These are phyloP conservation scores for Phaffomyces thermotolerans DNA, from an alignment of 805 yeast genomes.

Conservation along the genomic window DNA sequence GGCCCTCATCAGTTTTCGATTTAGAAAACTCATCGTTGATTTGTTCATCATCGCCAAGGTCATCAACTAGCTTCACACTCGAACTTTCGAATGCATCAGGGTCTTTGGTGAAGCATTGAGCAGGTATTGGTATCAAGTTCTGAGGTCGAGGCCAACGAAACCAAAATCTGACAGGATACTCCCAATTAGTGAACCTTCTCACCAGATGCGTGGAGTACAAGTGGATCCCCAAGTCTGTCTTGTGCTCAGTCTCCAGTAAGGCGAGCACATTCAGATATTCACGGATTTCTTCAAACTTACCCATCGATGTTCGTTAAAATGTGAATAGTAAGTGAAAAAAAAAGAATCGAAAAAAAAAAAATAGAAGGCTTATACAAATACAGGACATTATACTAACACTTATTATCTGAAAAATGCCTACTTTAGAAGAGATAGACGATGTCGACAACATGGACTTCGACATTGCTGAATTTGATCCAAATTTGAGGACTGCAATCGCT, in stretches of 20 bases:
- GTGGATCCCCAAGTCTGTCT: conserved; percentile 56
- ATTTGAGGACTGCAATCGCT: conserved; percentile 60
- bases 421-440: conserved; percentile 71
- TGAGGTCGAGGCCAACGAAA: conserved; percentile 49
- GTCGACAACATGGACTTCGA: conserved; percentile 93
- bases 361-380: not conserved
- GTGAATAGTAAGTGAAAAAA: not conserved
- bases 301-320: not conserved
- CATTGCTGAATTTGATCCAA: conserved; percentile 81
- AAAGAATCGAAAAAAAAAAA: not conserved
- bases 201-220: conserved; percentile 50
- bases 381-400: conserved; percentile 4
- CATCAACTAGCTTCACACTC: not conserved
- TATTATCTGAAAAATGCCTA: conserved; percentile 40
- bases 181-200: conserved; percentile 25
- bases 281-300: not conserved
- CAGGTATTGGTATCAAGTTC: not conserved
- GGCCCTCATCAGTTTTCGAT: too few species aligned
- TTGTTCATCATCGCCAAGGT: not conserved
- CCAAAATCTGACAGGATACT: conserved; percentile 38
- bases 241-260: conserved; percentile 36
- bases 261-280: not conserved
- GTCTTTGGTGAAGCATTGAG: not conserved
- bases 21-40: not conserved
- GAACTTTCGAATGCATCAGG: not conserved